Evolutionary conservation across 768 basidiomycete genomes (phyloP), one percentile per base, ranked within the genome.

Genomic region (Clathrus columnatus): DNA sequence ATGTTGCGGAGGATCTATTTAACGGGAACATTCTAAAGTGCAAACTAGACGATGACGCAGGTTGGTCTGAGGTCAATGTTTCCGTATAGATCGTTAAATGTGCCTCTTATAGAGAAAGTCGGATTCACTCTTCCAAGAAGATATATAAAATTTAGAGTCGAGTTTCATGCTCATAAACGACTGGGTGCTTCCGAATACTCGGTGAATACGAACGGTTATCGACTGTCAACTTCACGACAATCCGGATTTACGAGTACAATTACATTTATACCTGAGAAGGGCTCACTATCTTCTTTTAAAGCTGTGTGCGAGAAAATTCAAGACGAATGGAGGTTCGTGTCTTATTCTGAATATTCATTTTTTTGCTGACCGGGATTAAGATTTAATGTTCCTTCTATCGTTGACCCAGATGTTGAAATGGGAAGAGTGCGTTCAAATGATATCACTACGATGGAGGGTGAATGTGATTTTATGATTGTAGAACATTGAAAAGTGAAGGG

Each of bases 261-360:
- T 58, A 82, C 83, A 53, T 71, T 98, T 61, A 78, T 88, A 21
- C 84, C 89, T 60, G 93, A 96, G 74, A 96, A 92, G 69, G 94
- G 94, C 23, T 89, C 91, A 5, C 77, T 87, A 64, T 85, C 90
- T 53, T 84, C 87, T 46, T 95, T 96, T 73, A 85, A 83, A 68
- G 72, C 76, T 5, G 74, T 92, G 10, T 89, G 85, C 74, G 79
- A 79, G 64, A 78, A 79, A 60, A 67, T 94, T 61, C 79, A 83
- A 64, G 80, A 83, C 41, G 78, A 81, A 59, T 92, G 90, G 80
- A 72, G 70, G 30, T 59, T 5, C 11, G 55, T 50, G n/a, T 50
- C 36, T 48, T 23, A 29, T 18, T 10, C 43, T 45, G 26, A 28
- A 23, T 47, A 29, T 11, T 17, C 18, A 16, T 8, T 7, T 16